phyloP scores from a whole-genome alignment of 2,329 filamentous ascomycete genomes.

The Microcyclosporella mali region DNA sequence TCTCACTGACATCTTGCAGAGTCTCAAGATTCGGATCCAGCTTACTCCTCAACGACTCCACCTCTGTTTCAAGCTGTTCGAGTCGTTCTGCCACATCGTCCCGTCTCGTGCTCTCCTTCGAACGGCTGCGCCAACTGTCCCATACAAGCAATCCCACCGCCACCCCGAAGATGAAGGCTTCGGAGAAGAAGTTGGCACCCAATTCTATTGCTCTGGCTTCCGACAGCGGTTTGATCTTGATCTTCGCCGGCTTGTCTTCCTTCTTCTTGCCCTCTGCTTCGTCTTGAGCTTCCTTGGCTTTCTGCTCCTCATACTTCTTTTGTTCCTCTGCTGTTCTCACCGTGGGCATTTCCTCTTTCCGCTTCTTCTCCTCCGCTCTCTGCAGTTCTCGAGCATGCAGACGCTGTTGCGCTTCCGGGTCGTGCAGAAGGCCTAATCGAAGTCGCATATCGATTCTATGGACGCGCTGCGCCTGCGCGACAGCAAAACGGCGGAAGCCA shows the following conservation, averaged over 20 bases:
- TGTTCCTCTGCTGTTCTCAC: constrained; percentile 58
- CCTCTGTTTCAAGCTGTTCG: constrained; percentile 48
- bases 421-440: constrained; percentile 58
- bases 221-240: constrained; percentile 55
- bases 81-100: constrained; percentile 57
- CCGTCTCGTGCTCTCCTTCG: constrained; percentile 54
- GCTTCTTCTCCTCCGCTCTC: constrained; percentile 50
- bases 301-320: constrained; percentile 49
- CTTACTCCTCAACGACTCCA: constrained; percentile 33
- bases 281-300: constrained; percentile 33
- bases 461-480: constrained; percentile 57
- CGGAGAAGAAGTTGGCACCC: constrained; percentile 63
- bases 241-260: constrained; percentile 36
- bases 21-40: constrained; percentile 28
- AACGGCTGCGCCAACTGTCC: constrained; percentile 55
- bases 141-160: constrained; percentile 57
- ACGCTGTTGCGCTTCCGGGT: constrained; percentile 50
- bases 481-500: constrained; percentile 55
- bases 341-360: constrained; percentile 48
- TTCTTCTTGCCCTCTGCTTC: constrained; percentile 37
- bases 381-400: constrained; percentile 50
- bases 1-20: constrained; percentile 35
- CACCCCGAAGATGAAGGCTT: constrained; percentile 60
- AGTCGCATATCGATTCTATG: constrained; percentile 64
- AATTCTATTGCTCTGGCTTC: constrained; percentile 64